phyloP scores from a whole-genome alignment of 768 basidiomycete species.

The Agrocybe pediades region DNA sequence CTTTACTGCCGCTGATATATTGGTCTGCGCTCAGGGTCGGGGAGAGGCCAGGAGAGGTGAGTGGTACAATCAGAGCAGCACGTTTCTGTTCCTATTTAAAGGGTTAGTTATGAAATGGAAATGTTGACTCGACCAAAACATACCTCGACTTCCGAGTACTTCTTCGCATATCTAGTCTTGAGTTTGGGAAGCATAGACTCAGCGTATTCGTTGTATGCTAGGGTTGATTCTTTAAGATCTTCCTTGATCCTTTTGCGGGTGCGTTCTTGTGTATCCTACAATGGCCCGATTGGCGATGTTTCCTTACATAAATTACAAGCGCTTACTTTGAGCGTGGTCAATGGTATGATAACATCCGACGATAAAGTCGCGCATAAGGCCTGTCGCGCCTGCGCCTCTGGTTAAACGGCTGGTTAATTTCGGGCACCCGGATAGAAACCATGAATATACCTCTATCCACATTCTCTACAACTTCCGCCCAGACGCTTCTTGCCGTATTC shows the following conservation, averaged over 20 bases:
- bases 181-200: conserved; percentile 80
- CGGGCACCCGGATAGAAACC: background rate
- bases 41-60: conserved; percentile 32
- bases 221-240: conserved; percentile 79
- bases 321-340: conserved; percentile 66
- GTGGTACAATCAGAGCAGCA: conserved; percentile 37
- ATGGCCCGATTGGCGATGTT: background rate
- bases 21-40: conserved; percentile 29
- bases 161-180: conserved; percentile 78
- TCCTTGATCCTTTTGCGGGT: conserved; percentile 92
- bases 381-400: conserved; percentile 81
- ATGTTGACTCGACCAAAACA: conserved; percentile 9
- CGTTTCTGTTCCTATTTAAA: conserved; percentile 64
- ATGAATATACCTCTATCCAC: conserved; percentile 66
- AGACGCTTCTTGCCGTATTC: conserved; percentile 68
- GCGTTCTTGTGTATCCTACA: conserved; percentile 85
- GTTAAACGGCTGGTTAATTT: background rate
- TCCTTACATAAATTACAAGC: background rate
- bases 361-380: conserved; percentile 76
- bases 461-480: conserved; percentile 85
- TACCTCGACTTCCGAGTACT: conserved; percentile 88
- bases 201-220: conserved; percentile 79
- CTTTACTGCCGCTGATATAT: conserved; percentile 40
- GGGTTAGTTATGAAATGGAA: background rate
- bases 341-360: conserved; percentile 71